phyloP scores from a whole-genome alignment of 768 basidiomycete species.

The Agrocybe praecox region DNA sequence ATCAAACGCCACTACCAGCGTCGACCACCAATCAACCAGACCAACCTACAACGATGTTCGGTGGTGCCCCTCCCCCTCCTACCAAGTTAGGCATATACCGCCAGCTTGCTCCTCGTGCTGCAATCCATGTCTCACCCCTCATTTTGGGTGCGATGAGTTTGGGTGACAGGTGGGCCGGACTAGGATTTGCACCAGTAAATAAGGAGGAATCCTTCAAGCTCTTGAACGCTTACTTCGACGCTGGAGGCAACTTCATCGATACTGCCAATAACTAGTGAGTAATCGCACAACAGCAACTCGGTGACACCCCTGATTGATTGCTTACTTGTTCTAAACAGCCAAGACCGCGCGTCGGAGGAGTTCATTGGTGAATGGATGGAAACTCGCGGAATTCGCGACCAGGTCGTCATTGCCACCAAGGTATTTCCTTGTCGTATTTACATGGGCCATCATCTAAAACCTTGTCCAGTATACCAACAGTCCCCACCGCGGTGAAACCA shows the following conservation, averaged over 20 bases:
- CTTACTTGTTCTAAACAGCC: slow-evolving; percentile 26
- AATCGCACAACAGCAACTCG: no score
- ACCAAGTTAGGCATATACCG: slow-evolving; percentile 24
- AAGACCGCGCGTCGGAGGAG: slow-evolving; percentile 55
- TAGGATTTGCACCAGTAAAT: slow-evolving; percentile 10
- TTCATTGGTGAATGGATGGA: slow-evolving; percentile 58
- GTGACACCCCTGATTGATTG: background rate
- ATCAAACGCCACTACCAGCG: no score
- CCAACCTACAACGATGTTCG: background rate
- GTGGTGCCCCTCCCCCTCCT: background rate
- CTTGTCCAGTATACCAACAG: slow-evolving; percentile 30
- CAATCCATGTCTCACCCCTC: slow-evolving; percentile 43
- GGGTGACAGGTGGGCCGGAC: slow-evolving; percentile 40
- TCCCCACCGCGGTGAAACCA: slow-evolving; percentile 22
- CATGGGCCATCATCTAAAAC: background rate
- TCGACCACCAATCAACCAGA: no score
- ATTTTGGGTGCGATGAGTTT: slow-evolving; percentile 44
- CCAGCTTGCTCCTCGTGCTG: slow-evolving; percentile 32
- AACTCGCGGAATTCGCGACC: slow-evolving; percentile 43
- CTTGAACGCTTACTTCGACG: slow-evolving; percentile 43
- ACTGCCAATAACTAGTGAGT: slow-evolving; percentile 47
- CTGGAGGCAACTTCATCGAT: slow-evolving; percentile 51
- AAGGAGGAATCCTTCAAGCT: slow-evolving; percentile 46
- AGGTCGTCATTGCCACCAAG: slow-evolving; percentile 49
- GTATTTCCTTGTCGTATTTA: slow-evolving; percentile 24